phyloP scores from a whole-genome alignment of 2,329 filamentous ascomycete genomes.

The Ceratocystis cacaofunesta region DNA sequence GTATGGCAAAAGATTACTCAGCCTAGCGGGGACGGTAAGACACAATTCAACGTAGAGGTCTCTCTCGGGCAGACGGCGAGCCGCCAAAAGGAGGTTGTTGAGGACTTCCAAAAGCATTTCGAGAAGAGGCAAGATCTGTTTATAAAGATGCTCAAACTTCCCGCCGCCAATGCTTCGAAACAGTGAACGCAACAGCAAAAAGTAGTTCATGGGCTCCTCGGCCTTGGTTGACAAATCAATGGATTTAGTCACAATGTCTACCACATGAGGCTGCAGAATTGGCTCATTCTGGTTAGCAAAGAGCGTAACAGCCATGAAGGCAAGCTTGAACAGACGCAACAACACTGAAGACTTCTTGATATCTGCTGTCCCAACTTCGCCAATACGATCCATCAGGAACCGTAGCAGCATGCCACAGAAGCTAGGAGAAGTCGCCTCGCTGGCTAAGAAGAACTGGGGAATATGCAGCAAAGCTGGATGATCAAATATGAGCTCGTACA shows the following conservation, averaged over 20 bases:
- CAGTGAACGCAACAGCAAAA: conserved; percentile 75
- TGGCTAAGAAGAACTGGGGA: conserved; percentile 96
- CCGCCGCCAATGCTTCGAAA: conserved; percentile 96
- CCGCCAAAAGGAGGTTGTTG: conserved; percentile 83
- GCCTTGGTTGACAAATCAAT: conserved; percentile 92
- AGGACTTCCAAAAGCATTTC: conserved; percentile 97
- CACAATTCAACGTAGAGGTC: conserved; percentile 96
- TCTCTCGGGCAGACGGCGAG: conserved; percentile 75
- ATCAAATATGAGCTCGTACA: conserved; percentile 97
- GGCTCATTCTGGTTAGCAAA: conserved; percentile 93
- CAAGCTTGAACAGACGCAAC: conserved; percentile 87
- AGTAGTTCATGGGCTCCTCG: conserved; percentile 98
- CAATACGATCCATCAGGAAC: conserved; percentile 92
- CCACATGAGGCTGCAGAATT: conserved; percentile 86
- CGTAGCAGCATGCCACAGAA: conserved; percentile 97
- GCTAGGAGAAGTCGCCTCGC: conserved; percentile 89
- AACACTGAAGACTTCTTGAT: conserved; percentile 87
- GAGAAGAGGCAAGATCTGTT: conserved; percentile 86
- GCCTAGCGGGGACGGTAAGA: conserved; percentile 80
- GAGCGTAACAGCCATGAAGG: conserved; percentile 97
- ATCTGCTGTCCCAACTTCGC: conserved; percentile 84
- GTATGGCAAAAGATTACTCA: conserved; percentile 90
- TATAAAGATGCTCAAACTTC: conserved; percentile 94
- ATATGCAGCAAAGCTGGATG: conserved; percentile 88
- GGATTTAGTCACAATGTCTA: conserved; percentile 92